Evolutionary conservation across 164 flowering plant genomes (phyloP).

Genomic region (Platanus orientalis): DNA sequence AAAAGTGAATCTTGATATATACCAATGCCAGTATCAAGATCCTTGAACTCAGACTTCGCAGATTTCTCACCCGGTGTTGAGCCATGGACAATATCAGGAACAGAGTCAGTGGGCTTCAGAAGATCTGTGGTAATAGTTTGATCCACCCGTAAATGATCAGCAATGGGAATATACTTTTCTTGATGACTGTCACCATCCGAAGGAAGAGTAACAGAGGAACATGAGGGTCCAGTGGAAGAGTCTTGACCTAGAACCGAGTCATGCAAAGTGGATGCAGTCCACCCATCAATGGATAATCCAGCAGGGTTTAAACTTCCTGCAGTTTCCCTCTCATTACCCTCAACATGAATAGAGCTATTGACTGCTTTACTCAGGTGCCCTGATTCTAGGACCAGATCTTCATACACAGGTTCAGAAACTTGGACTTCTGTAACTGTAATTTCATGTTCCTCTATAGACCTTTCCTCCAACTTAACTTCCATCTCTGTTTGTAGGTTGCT

Average conservation of each 20-base stretch:
- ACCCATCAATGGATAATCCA: conserved; percentile 1
- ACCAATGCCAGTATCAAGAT: too few relatives aligned
- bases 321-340: not conserved
- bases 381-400: not conserved
- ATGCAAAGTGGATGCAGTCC: not conserved
- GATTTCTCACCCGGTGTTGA: conserved; percentile 3
- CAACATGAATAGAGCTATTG: conserved; percentile 8
- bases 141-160: conserved; percentile 19
- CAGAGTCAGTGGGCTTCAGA: conserved; percentile 7
- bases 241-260: conserved; percentile 9
- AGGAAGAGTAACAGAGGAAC: conserved; percentile 8
- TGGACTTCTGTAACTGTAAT: conserved; percentile 6
- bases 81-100: conserved; percentile 8
- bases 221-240: not conserved
- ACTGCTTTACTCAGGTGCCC: not conserved
- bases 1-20: conserved; percentile 11
- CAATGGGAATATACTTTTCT: conserved; percentile 6
- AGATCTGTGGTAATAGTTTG: conserved; percentile 22
- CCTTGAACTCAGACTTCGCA: conserved; percentile 2
- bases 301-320: not conserved
- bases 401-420: conserved; percentile 5
- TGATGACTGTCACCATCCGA: conserved; percentile 10
- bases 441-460: conserved; percentile 9
- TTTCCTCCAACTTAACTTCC: conserved; percentile 22
- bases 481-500: conserved; percentile 5